These are phyloP conservation scores for Physcomitrium patens DNA, from an alignment of 225 moss, liverwort and hornwort genomes.

Conservation along the genomic window DNA sequence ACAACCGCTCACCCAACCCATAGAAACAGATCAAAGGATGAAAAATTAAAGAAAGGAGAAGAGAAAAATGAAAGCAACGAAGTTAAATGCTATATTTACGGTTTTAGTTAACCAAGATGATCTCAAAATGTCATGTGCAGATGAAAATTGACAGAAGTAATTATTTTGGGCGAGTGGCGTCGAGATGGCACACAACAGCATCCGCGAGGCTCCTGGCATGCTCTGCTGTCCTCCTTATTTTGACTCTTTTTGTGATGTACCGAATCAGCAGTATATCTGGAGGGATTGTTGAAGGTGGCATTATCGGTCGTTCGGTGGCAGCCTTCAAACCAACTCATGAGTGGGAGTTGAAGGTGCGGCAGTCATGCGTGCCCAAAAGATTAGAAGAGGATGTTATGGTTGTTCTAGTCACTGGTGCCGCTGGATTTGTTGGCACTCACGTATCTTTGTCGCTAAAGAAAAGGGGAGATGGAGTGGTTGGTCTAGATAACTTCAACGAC, in stretches of 20 bases:
- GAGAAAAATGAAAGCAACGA: no score
- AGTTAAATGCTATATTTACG: no score
- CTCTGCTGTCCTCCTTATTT: constrained; percentile 52
- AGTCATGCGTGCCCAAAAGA: constrained; percentile 54
- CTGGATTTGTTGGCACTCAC: constrained; percentile 63
- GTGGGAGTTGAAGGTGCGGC: constrained; percentile 63
- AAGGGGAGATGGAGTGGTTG: constrained; percentile 62
- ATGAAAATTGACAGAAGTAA: constrained; percentile 63
- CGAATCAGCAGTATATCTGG: constrained; percentile 39
- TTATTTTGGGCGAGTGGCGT: constrained; percentile 57
- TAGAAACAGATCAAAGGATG: no score
- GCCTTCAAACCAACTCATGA: constrained; percentile 49
- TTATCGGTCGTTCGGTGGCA: constrained; percentile 44
- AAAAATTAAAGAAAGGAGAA: no score
- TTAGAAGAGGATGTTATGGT: constrained; percentile 41
- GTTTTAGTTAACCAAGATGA: background rate
- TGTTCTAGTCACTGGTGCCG: constrained; percentile 56
- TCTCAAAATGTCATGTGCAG: constrained; percentile 32
- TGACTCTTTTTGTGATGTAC: constrained; percentile 51
- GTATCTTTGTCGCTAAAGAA: constrained; percentile 60
- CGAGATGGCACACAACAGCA: constrained; percentile 62
- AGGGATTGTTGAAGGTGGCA: constrained; percentile 34
- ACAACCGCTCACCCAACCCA: no score
- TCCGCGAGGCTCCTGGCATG: constrained; percentile 55
- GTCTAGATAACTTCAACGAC: constrained; percentile 62